phyloP scores from a whole-genome alignment of 2,329 filamentous ascomycete genomes.

The Xylariaceae sp. region DNA sequence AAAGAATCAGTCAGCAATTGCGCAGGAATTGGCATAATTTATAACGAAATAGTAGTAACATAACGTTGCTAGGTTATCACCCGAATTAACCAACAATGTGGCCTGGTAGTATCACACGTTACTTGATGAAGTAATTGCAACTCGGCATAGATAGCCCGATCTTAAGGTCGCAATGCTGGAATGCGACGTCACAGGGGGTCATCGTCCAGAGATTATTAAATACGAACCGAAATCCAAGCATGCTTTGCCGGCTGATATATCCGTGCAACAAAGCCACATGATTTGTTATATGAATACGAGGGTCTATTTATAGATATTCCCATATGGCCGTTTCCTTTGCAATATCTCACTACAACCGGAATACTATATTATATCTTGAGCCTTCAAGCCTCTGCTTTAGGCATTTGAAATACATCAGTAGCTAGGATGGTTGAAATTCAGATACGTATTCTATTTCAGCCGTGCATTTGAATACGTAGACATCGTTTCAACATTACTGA shows the following conservation, averaged over 20 bases:
- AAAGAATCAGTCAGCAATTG: background rate
- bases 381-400: too few relatives aligned
- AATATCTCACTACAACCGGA: background rate
- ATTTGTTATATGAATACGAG: conserved; percentile 14
- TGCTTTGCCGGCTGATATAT: conserved; percentile 15
- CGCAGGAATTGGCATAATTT: background rate
- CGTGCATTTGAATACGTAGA: too few relatives aligned
- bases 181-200: conserved; percentile 11
- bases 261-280: background rate
- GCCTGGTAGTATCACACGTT: conserved; percentile 14
- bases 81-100: background rate
- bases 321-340: background rate
- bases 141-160: background rate
- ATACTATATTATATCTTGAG: too few relatives aligned
- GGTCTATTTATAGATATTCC: background rate
- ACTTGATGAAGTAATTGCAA: conserved; percentile 3
- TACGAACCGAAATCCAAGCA: conserved; percentile 2
- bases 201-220: background rate
- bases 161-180: background rate
- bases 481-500: too few relatives aligned
- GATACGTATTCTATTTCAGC: too few relatives aligned
- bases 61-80: background rate
- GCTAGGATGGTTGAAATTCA: too few relatives aligned
- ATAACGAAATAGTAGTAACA: background rate
- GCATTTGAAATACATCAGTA: too few relatives aligned